These are phyloP conservation scores for Pythium sp. DNA, from an alignment of 352 stramenopile species.

Conservation along the genomic window DNA sequence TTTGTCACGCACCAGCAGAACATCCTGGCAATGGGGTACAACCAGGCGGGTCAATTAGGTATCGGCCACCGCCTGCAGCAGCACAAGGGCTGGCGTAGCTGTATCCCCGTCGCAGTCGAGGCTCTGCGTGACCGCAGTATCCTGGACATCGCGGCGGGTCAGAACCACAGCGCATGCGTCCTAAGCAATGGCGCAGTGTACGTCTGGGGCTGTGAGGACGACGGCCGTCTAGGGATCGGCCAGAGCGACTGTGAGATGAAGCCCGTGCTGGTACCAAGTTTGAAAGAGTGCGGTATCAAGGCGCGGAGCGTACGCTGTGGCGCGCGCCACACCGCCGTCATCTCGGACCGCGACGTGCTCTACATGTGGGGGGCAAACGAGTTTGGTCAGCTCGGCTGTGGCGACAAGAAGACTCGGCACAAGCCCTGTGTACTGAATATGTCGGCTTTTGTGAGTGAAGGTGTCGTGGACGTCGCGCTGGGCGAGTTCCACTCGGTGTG, in stretches of 20 bases:
- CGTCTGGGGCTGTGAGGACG: conserved; percentile 69
- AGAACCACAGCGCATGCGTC: conserved; percentile 73
- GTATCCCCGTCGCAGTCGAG: conserved; percentile 48
- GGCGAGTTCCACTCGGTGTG: conserved; percentile 76
- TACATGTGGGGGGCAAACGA: conserved; percentile 82
- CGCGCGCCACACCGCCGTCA: conserved; percentile 57
- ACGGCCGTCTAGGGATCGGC: conserved; percentile 57
- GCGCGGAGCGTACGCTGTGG: conserved; percentile 59
- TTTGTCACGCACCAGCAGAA: conserved; percentile 78
- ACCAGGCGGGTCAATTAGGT: conserved; percentile 71
- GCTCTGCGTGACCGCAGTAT: conserved; percentile 53
- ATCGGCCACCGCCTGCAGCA: conserved; percentile 63
- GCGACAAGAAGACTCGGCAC: conserved; percentile 41
- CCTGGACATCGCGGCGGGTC: conserved; percentile 61
- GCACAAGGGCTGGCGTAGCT: conserved; percentile 65
- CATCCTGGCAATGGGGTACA: conserved; percentile 76
- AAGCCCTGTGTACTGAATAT: conserved; percentile 44
- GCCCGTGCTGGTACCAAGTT: conserved; percentile 32
- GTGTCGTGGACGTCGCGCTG: conserved; percentile 52
- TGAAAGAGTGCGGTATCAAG: conserved; percentile 40
- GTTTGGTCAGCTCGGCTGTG: conserved; percentile 71
- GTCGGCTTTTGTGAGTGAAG: conserved; percentile 39
- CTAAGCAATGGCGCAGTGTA: conserved; percentile 75
- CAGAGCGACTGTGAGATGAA: conserved; percentile 32
- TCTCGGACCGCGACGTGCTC: conserved; percentile 65